Conservation (phyloP, 768 basidiomycete genomes). For the Infundibulicybe gibba region DNA sequence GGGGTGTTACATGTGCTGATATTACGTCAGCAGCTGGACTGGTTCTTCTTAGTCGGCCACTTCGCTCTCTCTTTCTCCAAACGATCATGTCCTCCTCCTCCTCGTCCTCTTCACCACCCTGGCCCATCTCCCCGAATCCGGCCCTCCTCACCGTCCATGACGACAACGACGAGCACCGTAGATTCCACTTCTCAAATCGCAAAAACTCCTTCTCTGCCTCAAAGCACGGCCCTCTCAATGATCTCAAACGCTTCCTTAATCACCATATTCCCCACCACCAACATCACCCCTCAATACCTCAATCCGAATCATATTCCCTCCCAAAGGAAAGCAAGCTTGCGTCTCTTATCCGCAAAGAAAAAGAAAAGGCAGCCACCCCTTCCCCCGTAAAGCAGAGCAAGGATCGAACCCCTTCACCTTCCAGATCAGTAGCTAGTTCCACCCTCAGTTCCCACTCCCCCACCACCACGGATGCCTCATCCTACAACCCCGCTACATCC, state of each 20-base stretch:
- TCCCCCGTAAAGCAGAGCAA: slow-evolving; percentile 36
- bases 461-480: slow-evolving; percentile 11
- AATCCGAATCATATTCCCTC: slow-evolving; percentile 10
- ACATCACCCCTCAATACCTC: slow-evolving; percentile 15
- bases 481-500: slow-evolving; percentile 11
- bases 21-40: no score
- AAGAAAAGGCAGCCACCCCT: slow-evolving; percentile 1
- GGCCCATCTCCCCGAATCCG: neutral
- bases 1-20: no score
- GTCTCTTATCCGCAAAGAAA: slow-evolving; percentile 24
- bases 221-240: slow-evolving; percentile 75
- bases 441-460: slow-evolving; percentile 17
- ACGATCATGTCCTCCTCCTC: neutral
- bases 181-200: neutral
- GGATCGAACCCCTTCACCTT: slow-evolving; percentile 38
- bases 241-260: slow-evolving; percentile 94
- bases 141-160: neutral
- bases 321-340: slow-evolving; percentile 21
- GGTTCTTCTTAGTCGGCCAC: neutral
- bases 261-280: slow-evolving; percentile 73
- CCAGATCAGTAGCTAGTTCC: slow-evolving; percentile 14
- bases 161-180: neutral
- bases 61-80: neutral
- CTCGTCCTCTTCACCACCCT: neutral
- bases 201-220: slow-evolving; percentile 10